Evolutionary conservation across 2,329 filamentous ascomycete genomes (phyloP), one percentile per base, ranked within the genome.

Genomic region (Pestalotiopsis sp.): DNA sequence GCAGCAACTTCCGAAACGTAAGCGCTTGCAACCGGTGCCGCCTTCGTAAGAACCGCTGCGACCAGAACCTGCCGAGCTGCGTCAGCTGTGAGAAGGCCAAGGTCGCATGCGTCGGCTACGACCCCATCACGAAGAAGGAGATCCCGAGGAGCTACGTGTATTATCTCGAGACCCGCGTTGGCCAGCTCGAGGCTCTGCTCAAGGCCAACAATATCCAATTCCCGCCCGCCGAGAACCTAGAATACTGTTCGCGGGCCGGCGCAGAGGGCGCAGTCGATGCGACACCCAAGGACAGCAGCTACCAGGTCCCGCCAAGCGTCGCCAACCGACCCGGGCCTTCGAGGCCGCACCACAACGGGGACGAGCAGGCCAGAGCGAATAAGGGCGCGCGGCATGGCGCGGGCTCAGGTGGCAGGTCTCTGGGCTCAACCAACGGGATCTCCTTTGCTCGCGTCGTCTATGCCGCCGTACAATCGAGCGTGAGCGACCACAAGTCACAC

Each of bases 381-480:
- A 77, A 80, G 70, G 71, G 74, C 2, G 72, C 73, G 57, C 77
- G 73, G 58, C 76, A 76, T 39, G 73, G 71, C 57, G 73, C 91
- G 64, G 88, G 90, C 3, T 91, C 93, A 3, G 93, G 96, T 78
- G 91, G 93, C 2, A 88, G 93, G 71, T 94, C 94, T 75, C 85
- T 97, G 17, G 94, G 94, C 17, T 94, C 94, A 0, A 92, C 93
- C 1, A 95, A 94, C 2, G 95, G 95, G 17, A 96, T 98, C 64
- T 97, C 95, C 0, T 98, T 98, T 82, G 95, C 95, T 4, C 88
- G 94, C 68, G 94, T 98, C 13, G 95, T 98, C 12, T 96, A 97
- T 77, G 94, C 95, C 11, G 95, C 95, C 1, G 94, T 98, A 61
- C 96, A 97, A 75, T 88, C 88, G 62, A 90, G 88, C 0, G 86